A percentile compares a stretch with the other conserved stretches of the same genome.
Conservation (phyloP, 768 basidiomycete genomes). For the Tricholoma matsutake region DNA sequence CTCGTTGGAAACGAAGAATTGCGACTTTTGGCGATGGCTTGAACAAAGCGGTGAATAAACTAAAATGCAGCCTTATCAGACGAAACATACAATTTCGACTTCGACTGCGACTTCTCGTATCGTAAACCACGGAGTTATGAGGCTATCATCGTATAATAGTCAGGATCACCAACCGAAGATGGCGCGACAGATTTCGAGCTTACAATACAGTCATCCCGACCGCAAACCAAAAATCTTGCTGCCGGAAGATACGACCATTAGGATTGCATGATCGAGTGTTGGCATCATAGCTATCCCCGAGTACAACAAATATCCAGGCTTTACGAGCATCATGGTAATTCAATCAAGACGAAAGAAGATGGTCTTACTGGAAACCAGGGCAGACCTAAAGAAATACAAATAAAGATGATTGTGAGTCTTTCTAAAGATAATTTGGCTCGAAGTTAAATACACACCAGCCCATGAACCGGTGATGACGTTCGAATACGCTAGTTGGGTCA, state of each 20-base stretch:
- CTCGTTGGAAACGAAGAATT: slow-evolving; percentile 73
- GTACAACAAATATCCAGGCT: background rate
- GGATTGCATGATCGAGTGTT: slow-evolving; percentile 54
- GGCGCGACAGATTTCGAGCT: slow-evolving; percentile 19
- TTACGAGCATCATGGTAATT: background rate
- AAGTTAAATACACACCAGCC: slow-evolving; percentile 63
- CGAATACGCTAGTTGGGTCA: slow-evolving; percentile 54
- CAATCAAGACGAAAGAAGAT: background rate
- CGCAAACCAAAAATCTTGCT: slow-evolving; percentile 78
- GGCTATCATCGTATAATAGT: slow-evolving; percentile 37
- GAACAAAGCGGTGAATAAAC: slow-evolving; percentile 1
- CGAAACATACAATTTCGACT: slow-evolving; percentile 63
- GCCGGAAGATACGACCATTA: slow-evolving; percentile 53
- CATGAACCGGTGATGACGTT: slow-evolving; percentile 76
- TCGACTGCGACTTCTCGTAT: slow-evolving; percentile 71
- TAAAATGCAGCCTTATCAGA: slow-evolving; percentile 5
- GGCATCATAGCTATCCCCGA: slow-evolving; percentile 49
- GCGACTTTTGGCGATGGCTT: slow-evolving; percentile 81
- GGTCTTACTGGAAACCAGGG: background rate
- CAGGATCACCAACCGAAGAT: background rate
- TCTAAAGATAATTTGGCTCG: slow-evolving; percentile 31
- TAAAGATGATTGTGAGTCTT: background rate
- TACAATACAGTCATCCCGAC: slow-evolving; percentile 73
- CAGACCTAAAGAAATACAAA: background rate
- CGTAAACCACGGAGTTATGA: slow-evolving; percentile 73